These are phyloP conservation scores for Dactylis glomerata DNA, from an alignment of 176 grass and related monocot species.

Conservation along the genomic window DNA sequence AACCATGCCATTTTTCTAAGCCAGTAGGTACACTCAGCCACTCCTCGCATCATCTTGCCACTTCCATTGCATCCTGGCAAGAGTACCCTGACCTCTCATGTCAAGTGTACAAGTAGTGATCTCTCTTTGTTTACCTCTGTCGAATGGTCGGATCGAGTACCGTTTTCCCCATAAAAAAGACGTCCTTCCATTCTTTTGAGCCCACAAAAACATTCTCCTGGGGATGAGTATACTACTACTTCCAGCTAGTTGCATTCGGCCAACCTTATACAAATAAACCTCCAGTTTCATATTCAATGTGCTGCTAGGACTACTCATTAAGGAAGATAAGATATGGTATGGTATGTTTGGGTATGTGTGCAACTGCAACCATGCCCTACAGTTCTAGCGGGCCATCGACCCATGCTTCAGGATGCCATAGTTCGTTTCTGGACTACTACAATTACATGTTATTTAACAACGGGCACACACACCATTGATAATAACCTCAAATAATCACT, in stretches of 20 bases:
- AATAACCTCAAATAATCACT: not conserved
- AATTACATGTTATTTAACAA: not conserved
- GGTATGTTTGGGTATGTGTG: slow-evolving; percentile 32
- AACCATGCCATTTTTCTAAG: slow-evolving; percentile 23
- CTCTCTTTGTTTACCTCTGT: not conserved
- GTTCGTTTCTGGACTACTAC: not conserved
- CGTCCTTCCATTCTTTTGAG: not conserved
- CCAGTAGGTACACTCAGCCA: slow-evolving; percentile 2
- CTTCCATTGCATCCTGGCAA: slow-evolving; percentile 8
- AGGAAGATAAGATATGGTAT: slow-evolving; percentile 38
- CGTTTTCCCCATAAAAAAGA: not conserved
- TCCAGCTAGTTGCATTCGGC: slow-evolving; percentile 21
- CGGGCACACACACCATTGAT: not conserved
- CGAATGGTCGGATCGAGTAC: not conserved
- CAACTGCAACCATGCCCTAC: slow-evolving; percentile 29
- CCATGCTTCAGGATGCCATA: not conserved
- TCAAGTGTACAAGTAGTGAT: not conserved
- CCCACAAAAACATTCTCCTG: slow-evolving; percentile 50
- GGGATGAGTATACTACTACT: not conserved
- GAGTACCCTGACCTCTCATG: slow-evolving; percentile 1
- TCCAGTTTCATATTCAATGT: slow-evolving; percentile 16
- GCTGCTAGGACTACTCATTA: not conserved
- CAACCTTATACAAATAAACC: slow-evolving; percentile 16
- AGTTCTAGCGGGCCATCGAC: not conserved
- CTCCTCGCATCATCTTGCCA: slow-evolving; percentile 28